Evolutionary conservation across 768 basidiomycete species (phyloP).

Genomic region (Amanita pallidorosea): DNA sequence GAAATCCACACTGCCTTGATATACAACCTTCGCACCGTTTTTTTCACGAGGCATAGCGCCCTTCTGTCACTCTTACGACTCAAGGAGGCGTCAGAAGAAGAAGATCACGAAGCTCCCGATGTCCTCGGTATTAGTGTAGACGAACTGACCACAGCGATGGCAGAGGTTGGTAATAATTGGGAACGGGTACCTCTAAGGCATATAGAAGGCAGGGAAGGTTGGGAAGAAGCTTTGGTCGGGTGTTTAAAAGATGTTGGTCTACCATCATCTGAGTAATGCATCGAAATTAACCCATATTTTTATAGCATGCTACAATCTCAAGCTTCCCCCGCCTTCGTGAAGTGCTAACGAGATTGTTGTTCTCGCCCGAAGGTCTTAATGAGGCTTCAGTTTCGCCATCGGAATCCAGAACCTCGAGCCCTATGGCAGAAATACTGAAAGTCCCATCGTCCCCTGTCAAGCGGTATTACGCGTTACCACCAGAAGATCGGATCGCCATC

Average conservation of each 20-base stretch:
- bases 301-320: constrained; percentile 60
- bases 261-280: background rate
- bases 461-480: constrained; percentile 63
- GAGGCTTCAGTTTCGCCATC: constrained; percentile 35
- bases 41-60: constrained; percentile 67
- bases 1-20: constrained; percentile 88
- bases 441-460: constrained; percentile 45
- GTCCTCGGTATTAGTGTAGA: constrained; percentile 51
- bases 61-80: constrained; percentile 50
- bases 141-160: constrained; percentile 55
- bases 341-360: constrained; percentile 63
- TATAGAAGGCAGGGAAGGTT: constrained; percentile 69
- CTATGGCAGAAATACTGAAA: constrained; percentile 28
- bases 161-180: constrained; percentile 81
- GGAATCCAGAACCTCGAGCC: constrained; percentile 37
- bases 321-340: constrained; percentile 68
- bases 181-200: constrained; percentile 66
- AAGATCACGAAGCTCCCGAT: constrained; percentile 29
- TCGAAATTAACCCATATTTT: constrained; percentile 1
- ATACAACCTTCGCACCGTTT: constrained; percentile 78
- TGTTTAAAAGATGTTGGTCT: constrained; percentile 80
- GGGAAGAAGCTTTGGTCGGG: constrained; percentile 88
- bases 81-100: constrained; percentile 30
- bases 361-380: constrained; percentile 44
- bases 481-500: constrained; percentile 76